Evolutionary conservation across 2,329 filamentous ascomycete genomes (phyloP).

Genomic region (Malbranchea zuffiana): DNA sequence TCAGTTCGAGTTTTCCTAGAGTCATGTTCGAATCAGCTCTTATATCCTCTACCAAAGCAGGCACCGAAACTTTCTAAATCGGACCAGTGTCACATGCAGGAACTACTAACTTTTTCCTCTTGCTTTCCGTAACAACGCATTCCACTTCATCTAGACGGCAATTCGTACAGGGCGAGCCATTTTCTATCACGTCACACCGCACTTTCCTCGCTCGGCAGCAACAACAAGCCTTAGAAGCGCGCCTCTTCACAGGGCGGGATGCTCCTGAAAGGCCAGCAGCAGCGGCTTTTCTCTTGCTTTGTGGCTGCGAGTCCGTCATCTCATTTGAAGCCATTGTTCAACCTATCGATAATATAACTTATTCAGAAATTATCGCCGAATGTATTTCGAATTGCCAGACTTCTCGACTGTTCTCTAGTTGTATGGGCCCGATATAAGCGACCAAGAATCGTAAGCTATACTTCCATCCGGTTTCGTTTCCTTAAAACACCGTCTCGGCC

Average conservation of each 20-base stretch:
- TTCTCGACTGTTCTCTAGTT: not conserved
- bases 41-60: slow-evolving; percentile 6
- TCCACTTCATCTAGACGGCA: slow-evolving; percentile 21
- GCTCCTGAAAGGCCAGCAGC: slow-evolving; percentile 44
- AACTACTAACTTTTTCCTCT: slow-evolving; percentile 47
- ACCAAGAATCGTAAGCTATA: not conserved
- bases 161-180: slow-evolving; percentile 30
- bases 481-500: not conserved
- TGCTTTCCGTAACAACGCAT: slow-evolving; percentile 19
- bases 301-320: slow-evolving; percentile 23
- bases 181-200: slow-evolving; percentile 41
- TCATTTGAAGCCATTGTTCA: slow-evolving; percentile 12
- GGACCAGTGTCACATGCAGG: not conserved
- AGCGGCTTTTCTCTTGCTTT: slow-evolving; percentile 47
- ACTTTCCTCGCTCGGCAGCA: slow-evolving; percentile 45
- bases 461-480: not conserved
- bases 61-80: slow-evolving; percentile 3
- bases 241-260: slow-evolving; percentile 56
- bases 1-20: slow-evolving; percentile 33
- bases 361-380: not conserved
- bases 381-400: not conserved
- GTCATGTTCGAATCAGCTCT: slow-evolving; percentile 1
- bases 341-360: not conserved
- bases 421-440: not conserved
- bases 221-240: slow-evolving; percentile 42